Evolutionary conservation across 371 early-diverging fungal species (phyloP), one percentile per base, ranked within the genome.

Genomic region (Smittium culicis): DNA sequence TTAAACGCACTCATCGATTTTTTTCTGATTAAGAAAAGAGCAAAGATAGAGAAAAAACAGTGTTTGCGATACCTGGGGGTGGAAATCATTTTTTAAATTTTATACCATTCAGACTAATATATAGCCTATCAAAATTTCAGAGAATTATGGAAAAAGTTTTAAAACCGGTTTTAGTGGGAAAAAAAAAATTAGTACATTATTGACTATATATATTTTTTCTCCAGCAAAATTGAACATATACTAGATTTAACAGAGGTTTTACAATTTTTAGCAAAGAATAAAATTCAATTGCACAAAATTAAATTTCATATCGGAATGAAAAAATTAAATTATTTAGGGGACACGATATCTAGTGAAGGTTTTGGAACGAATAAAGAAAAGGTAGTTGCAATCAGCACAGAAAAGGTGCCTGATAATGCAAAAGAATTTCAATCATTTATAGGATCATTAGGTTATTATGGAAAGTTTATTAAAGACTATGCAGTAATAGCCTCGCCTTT

Each of bases 231-330:
- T 2, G 69, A 57, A 1, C 69, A 67, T 33, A 14, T 24, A 24
- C 32, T 27, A 25, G 35, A 68, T 68, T 34, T 69, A 16, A 31
- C 20, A 45, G 2, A 5, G 28, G 69, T 69, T 2, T 33, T 68
- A 2, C 27, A 34, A 27, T 2, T n/a, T 2, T 54, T 76, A 0
- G 73, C 65, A 8, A 0, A 35, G 0, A 69, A 64, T 25, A 68
- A 70, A 24, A 35, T 76, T 1, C 67, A 71, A 31, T 28, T 76
- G 2, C 71, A 74, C 34, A 66, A 62, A 54, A 57, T 61, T 0
- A 73, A 73, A 55, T 72, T 70, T 33, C 55, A 64, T 54, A 2
- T 63, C n/a, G 33, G 11, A 1, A 63, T 32, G 33, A 2, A 2
- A 11, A 14, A 63, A n/a, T 0, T 54, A 74, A 54, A 66, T n/a